Conservation (phyloP, 2,329 filamentous ascomycete species). For the Xylariaceae sp. region DNA sequence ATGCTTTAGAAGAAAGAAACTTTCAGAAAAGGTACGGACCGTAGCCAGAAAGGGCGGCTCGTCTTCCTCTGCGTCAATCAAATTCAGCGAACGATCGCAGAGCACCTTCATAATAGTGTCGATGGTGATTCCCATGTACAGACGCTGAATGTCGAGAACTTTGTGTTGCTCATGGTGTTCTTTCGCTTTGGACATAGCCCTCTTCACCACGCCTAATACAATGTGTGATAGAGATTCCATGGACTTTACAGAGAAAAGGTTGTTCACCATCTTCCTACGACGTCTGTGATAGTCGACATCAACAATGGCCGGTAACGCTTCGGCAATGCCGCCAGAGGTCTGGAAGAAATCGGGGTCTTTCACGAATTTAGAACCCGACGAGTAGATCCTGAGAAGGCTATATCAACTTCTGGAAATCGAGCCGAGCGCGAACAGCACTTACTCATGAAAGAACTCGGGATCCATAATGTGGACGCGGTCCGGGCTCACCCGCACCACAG, state of each 20-base stretch:
- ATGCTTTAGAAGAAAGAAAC: slow-evolving; percentile 5
- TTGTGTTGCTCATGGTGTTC: background rate
- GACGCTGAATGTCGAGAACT: slow-evolving; percentile 1
- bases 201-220: background rate
- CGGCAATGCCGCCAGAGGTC: slow-evolving; percentile 7
- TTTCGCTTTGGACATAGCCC: background rate
- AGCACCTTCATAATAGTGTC: slow-evolving; percentile 7
- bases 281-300: slow-evolving; percentile 4
- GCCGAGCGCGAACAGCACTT: background rate
- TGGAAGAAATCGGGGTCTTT: slow-evolving; percentile 11
- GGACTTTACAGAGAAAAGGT: slow-evolving; percentile 1
- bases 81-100: slow-evolving; percentile 1
- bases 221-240: slow-evolving; percentile 4
- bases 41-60: slow-evolving; percentile 5
- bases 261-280: slow-evolving; percentile 5
- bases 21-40: slow-evolving; percentile 5
- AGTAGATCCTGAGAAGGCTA: slow-evolving; percentile 2
- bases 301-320: slow-evolving; percentile 5
- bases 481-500: slow-evolving; percentile 5
- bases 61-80: slow-evolving; percentile 1
- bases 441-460: slow-evolving; percentile 11
- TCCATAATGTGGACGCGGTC: slow-evolving; percentile 7
- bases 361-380: slow-evolving; percentile 6
- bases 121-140: slow-evolving; percentile 7
- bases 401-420: background rate